Evolutionary conservation across 768 basidiomycete species (phyloP).

Genomic region (Rhodotorula graminis): DNA sequence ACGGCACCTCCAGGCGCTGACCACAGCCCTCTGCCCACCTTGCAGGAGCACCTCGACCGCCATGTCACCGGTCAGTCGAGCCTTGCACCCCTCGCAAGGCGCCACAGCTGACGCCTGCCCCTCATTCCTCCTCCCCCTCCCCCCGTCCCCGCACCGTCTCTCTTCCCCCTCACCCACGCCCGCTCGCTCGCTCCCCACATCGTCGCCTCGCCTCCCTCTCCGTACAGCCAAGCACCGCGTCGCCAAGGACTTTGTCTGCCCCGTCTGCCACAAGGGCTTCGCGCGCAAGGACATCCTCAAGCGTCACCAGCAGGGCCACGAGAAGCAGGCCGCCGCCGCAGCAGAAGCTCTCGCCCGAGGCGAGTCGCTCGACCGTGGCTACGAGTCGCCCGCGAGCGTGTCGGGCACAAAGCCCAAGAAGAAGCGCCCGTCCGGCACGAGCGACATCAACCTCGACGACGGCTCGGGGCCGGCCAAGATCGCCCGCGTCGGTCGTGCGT

Average conservation of each 20-base stretch:
- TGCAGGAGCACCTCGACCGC: constrained; percentile 21
- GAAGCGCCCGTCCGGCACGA: constrained; percentile 19
- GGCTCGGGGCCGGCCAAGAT: constrained; percentile 26
- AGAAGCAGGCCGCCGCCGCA: constrained; percentile 26
- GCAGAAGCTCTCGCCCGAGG: constrained; percentile 18
- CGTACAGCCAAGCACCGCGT: constrained; percentile 27
- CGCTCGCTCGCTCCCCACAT: not conserved
- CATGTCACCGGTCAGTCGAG: constrained; percentile 10
- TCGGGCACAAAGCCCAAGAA: constrained; percentile 15
- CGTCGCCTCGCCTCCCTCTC: not conserved
- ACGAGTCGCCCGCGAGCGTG: not conserved
- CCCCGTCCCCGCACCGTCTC: not conserved
- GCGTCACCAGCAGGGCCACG: constrained; percentile 33
- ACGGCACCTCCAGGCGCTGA: not conserved
- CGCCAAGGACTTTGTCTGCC: constrained; percentile 35
- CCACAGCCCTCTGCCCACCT: not conserved
- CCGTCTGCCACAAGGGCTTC: constrained; percentile 32
- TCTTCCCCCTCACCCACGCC: not conserved
- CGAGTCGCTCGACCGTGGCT: constrained; percentile 6
- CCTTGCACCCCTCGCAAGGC: not conserved
- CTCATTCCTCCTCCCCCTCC: not conserved
- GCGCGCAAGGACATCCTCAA: constrained; percentile 38
- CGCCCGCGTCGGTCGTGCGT: constrained; percentile 29
- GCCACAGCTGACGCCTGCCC: not conserved
- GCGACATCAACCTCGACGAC: constrained; percentile 11